Conservation (phyloP, 805 yeast species). For the Cyberlindnera bimundalis region DNA sequence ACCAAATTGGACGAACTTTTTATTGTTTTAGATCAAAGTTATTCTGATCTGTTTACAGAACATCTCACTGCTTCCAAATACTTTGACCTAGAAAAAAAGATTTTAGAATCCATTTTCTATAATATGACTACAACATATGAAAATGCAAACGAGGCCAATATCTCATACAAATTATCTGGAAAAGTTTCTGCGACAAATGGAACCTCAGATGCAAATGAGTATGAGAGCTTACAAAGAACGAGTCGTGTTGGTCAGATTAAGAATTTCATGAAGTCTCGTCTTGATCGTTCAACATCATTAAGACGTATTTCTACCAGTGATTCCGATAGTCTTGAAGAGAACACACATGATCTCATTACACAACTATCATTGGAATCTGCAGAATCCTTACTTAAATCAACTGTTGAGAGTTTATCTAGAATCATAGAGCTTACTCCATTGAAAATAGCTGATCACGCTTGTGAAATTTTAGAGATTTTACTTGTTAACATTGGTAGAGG, state of each 20-base stretch:
- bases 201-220: conserved; percentile 21
- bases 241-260: conserved; percentile 50
- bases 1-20: conserved; percentile 36
- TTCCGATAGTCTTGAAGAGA: conserved; percentile 3
- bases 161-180: conserved; percentile 29
- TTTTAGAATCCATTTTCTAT: conserved; percentile 43
- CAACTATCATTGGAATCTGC: conserved; percentile 42
- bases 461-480: conserved; percentile 64
- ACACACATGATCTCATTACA: conserved; percentile 17
- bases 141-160: conserved; percentile 30
- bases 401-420: conserved; percentile 76
- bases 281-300: conserved; percentile 40
- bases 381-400: conserved; percentile 62
- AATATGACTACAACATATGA: conserved; percentile 33
- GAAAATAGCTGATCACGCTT: conserved; percentile 56
- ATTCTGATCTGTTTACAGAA: conserved; percentile 68
- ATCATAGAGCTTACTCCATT: conserved; percentile 68
- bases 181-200: conserved; percentile 11
- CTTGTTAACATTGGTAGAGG: conserved; percentile 68
- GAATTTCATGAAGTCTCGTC: conserved; percentile 51
- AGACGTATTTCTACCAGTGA: conserved; percentile 18
- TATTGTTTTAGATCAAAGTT: conserved; percentile 63
- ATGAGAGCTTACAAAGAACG: conserved; percentile 29
- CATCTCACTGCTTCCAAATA: conserved; percentile 65
- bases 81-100: conserved; percentile 67